These are phyloP conservation scores for Xylaria sp. DNA, from an alignment of 2,329 filamentous ascomycete species.

Conservation along the genomic window DNA sequence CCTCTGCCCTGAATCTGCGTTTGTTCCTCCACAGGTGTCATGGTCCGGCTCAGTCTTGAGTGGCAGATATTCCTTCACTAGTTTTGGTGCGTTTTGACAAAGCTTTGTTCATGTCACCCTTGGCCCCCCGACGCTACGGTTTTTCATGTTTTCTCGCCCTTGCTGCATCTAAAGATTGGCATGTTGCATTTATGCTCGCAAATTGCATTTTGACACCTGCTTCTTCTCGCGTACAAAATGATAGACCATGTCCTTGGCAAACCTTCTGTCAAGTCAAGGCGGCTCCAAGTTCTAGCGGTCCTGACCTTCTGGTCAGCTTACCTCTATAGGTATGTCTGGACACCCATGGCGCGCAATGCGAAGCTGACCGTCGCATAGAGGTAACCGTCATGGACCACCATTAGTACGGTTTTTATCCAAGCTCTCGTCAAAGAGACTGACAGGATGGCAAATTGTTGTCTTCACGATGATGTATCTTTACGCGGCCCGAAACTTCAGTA, in stretches of 20 bases:
- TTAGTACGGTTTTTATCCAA: conserved; percentile 76
- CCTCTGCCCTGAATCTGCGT: not conserved
- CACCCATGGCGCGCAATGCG: conserved; percentile 12
- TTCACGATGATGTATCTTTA: conserved; percentile 93
- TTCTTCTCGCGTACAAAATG: conserved; percentile 54
- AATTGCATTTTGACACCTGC: conserved; percentile 14
- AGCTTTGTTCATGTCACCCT: not conserved
- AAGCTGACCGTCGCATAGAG: conserved; percentile 62
- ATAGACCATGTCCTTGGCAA: conserved; percentile 92
- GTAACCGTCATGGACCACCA: conserved; percentile 89
- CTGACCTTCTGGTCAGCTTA: conserved; percentile 92
- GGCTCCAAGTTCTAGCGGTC: conserved; percentile 91
- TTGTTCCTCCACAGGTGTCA: conserved; percentile 11
- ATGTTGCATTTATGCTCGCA: conserved; percentile 24
- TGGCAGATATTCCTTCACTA: conserved; percentile 9
- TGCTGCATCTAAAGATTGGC: conserved; percentile 13
- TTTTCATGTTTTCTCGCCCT: conserved; percentile 2
- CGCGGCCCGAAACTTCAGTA: conserved; percentile 90
- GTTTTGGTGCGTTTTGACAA: conserved; percentile 17
- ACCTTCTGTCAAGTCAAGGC: conserved; percentile 89
- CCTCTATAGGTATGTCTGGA: conserved; percentile 69
- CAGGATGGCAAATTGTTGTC: conserved; percentile 89
- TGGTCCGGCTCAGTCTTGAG: conserved; percentile 17
- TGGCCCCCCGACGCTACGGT: not conserved
- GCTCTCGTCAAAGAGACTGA: conserved; percentile 76